phyloP scores from a whole-genome alignment of 495 filamentous ascomycete species.

The Penicillium coprophilum region DNA sequence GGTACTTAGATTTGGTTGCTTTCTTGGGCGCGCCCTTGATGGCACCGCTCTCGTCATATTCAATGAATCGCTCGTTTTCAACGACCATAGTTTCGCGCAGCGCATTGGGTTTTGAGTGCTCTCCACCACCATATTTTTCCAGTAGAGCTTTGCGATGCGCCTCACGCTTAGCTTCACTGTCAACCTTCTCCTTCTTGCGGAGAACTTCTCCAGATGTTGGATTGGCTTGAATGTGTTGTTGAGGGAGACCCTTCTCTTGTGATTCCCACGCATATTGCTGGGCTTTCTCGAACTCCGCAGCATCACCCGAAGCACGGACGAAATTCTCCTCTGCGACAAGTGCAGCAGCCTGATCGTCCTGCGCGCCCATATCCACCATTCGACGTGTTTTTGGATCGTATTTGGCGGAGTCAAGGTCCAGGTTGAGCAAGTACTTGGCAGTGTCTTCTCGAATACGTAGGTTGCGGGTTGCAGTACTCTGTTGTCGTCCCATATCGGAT shows the following conservation, averaged over 20 bases:
- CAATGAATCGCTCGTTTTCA: constrained; percentile 85
- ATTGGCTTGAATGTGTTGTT: constrained; percentile 91
- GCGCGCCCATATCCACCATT: constrained; percentile 87
- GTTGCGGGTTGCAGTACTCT: constrained; percentile 85
- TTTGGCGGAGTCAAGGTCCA: constrained; percentile 94
- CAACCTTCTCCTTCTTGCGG: constrained; percentile 74
- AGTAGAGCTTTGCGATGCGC: constrained; percentile 68
- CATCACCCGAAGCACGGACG: constrained; percentile 85
- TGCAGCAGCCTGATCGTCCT: constrained; percentile 76
- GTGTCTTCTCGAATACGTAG: constrained; percentile 93
- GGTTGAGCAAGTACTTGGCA: constrained; percentile 93
- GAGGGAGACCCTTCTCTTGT: constrained; percentile 74
- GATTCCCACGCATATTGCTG: constrained; percentile 93
- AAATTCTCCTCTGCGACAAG: constrained; percentile 95
- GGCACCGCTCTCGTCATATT: constrained; percentile 86
- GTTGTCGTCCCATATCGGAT: constrained; percentile 91
- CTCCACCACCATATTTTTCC: constrained; percentile 81
- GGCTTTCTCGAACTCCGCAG: constrained; percentile 89
- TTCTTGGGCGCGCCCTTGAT: constrained; percentile 85
- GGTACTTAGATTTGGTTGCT: constrained; percentile 80
- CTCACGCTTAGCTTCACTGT: constrained; percentile 64
- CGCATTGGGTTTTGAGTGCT: constrained; percentile 60
- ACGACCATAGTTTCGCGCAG: constrained; percentile 65
- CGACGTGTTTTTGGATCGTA: constrained; percentile 97
- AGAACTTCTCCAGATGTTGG: constrained; percentile 86